Percentiles rank a stretch among this genome's conserved stretches.
Conservation (phyloP, 1,284 basidiomycete species). For the Microbotryomycetes sp. region DNA sequence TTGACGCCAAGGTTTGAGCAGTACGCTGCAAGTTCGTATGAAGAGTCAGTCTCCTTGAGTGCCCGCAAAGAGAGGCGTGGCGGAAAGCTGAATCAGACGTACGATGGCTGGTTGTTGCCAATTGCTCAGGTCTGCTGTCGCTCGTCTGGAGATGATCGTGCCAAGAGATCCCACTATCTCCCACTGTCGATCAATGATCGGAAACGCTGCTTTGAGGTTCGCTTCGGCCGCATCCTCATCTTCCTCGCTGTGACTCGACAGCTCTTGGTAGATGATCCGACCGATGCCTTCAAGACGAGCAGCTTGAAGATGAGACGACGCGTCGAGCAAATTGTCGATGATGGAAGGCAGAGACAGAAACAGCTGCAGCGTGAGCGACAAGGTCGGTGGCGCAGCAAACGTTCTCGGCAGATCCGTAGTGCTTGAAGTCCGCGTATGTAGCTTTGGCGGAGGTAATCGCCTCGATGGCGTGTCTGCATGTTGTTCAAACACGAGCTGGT, state of each 20-base stretch:
- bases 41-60: not conserved
- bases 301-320: conserved; percentile 30
- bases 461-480: conserved; percentile 10
- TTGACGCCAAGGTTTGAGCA: conserved; percentile 26
- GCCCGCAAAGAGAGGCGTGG: too few species aligned
- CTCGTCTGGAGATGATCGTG: conserved; percentile 23
- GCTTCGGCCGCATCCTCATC: conserved; percentile 3
- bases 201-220: conserved; percentile 24
- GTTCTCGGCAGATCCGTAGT: not conserved
- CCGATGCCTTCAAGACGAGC: conserved; percentile 35
- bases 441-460: not conserved
- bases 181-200: conserved; percentile 35
- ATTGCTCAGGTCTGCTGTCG: conserved; percentile 15
- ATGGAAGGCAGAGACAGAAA: conserved; percentile 32
- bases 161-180: conserved; percentile 28
- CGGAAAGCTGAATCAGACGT: not conserved
- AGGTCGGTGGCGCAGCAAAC: conserved; percentile 17
- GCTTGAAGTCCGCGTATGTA: not conserved
- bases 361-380: conserved; percentile 29
- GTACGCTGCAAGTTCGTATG: conserved; percentile 11
- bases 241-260: conserved; percentile 7
- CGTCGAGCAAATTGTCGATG: conserved; percentile 34
- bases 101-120: conserved; percentile 20
- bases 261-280: conserved; percentile 32
- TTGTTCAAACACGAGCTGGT: not conserved